Percentiles rank a stretch among this genome's conserved stretches.
phyloP scores from a whole-genome alignment of 257 asterid species.

The Cynanchum wilfordii region DNA sequence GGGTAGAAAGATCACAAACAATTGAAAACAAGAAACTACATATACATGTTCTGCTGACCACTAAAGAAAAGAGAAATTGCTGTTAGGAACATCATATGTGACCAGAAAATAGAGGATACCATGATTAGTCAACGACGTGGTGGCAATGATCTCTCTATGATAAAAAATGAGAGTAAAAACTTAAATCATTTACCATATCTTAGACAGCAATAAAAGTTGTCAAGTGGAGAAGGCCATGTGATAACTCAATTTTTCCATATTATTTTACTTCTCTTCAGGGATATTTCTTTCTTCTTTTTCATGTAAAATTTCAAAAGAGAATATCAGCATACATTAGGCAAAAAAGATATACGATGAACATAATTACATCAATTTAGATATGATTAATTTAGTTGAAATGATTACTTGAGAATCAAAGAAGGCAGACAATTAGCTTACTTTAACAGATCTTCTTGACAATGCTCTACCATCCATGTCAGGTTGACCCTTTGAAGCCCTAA shows the following conservation, averaged over 20 bases:
- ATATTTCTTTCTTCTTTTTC: not conserved
- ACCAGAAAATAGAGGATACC: not conserved
- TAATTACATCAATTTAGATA: not conserved
- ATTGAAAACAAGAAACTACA: not conserved
- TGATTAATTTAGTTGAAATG: not conserved
- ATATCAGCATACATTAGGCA: not conserved
- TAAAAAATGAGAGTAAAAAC: not conserved
- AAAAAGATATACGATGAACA: too few relatives aligned
- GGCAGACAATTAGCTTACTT: conserved; percentile 36
- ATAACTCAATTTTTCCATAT: not conserved
- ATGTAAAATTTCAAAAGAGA: not conserved
- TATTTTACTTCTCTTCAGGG: not conserved
- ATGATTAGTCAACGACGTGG: not conserved
- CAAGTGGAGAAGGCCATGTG: not conserved
- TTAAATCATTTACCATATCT: not conserved
- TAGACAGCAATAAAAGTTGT: not conserved
- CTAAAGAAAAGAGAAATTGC: not conserved
- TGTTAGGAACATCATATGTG: not conserved
- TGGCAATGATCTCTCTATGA: not conserved
- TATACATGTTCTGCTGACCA: too few relatives aligned
- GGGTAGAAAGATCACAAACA: not conserved
- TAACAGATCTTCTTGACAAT: conserved; percentile 41
- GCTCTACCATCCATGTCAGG: conserved; percentile 37
- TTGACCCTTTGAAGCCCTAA: conserved; percentile 61
- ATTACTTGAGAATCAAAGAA: not conserved